Percentiles rank a stretch among this genome's conserved stretches.
Evolutionary conservation across 768 basidiomycete species (phyloP).

Genomic region (Epithele typhae): DNA sequence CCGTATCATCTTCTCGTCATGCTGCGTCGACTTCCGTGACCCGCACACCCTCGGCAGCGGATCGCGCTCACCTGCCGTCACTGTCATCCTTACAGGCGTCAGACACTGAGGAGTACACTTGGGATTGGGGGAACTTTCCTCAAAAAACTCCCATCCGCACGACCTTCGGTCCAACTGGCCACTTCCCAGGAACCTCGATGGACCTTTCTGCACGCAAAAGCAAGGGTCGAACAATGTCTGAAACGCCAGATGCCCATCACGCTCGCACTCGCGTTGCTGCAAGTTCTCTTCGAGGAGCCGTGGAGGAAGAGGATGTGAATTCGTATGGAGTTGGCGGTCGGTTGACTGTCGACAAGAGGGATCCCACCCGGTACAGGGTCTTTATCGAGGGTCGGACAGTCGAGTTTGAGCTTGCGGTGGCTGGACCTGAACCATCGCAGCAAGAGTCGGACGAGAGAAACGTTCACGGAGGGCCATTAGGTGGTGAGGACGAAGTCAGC

Average conservation of each 20-base stretch:
- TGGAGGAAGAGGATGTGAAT: slow-evolving; percentile 19
- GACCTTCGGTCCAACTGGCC: slow-evolving; percentile 35
- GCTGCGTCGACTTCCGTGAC: slow-evolving; percentile 3
- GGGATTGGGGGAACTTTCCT: slow-evolving; percentile 94
- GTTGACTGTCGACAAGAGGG: slow-evolving; percentile 53
- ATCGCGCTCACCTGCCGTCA: slow-evolving; percentile 10
- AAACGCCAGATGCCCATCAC: slow-evolving; percentile 7
- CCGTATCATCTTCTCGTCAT: slow-evolving; percentile 1
- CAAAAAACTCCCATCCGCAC: slow-evolving; percentile 65
- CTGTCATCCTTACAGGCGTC: slow-evolving; percentile 6
- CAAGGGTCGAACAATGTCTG: slow-evolving; percentile 17
- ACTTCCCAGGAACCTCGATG: slow-evolving; percentile 13
- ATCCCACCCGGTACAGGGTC: slow-evolving; percentile 62
- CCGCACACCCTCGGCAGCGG: slow-evolving; percentile 18
- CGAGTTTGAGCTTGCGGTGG: slow-evolving; percentile 73
- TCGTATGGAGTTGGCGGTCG: slow-evolving; percentile 49
- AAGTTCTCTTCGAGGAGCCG: slow-evolving; percentile 20
- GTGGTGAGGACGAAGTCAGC: slow-evolving; percentile 43
- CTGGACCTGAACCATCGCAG: slow-evolving; percentile 19
- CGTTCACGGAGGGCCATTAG: slow-evolving; percentile 25
- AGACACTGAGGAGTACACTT: slow-evolving; percentile 67
- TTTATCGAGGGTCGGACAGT: slow-evolving; percentile 55
- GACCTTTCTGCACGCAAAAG: slow-evolving; percentile 10
- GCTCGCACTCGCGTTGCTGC: slow-evolving; percentile 16
- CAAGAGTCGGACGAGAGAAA: slow-evolving; percentile 17